Conservation (phyloP, 1,284 basidiomycete genomes). For the Leccinum subspadiceum region DNA sequence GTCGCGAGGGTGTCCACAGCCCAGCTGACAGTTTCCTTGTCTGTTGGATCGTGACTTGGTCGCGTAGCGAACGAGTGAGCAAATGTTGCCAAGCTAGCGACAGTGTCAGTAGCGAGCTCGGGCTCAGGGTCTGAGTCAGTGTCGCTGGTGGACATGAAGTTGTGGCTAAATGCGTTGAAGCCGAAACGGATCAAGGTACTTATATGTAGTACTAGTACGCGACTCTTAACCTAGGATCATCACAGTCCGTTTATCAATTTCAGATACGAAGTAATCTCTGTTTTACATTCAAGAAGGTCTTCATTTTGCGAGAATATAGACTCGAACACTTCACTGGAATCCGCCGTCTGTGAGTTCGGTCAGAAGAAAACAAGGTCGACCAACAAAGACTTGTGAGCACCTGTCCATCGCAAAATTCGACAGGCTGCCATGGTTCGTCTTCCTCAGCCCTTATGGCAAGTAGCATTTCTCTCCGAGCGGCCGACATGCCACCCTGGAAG, state of each 20-base stretch:
- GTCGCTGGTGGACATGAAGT: conserved; percentile 36
- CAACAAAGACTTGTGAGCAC: conserved; percentile 36
- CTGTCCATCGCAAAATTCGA: conserved; percentile 61
- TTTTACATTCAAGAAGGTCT: conserved; percentile 55
- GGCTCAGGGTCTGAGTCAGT: conserved; percentile 43
- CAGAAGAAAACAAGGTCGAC: conserved; percentile 10
- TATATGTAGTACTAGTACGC: background rate
- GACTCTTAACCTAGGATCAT: background rate
- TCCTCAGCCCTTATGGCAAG: conserved; percentile 67
- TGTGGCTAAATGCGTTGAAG: background rate
- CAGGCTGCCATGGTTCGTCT: conserved; percentile 68
- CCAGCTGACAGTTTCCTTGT: conserved; percentile 18
- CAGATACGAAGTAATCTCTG: conserved; percentile 59
- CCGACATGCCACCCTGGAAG: conserved; percentile 58
- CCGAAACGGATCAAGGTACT: background rate
- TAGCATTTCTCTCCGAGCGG: conserved; percentile 69
- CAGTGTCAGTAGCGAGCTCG: conserved; percentile 10
- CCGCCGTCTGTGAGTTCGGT: conserved; percentile 44
- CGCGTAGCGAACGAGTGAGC: conserved; percentile 18
- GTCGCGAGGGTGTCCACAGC: conserved; percentile 27
- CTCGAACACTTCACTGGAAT: conserved; percentile 57
- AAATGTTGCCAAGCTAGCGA: conserved; percentile 20
- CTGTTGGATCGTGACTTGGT: background rate
- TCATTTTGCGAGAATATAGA: conserved; percentile 59
- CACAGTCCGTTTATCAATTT: conserved; percentile 60